These are phyloP conservation scores for Neckera pumila DNA, from an alignment of 225 moss, liverwort and hornwort species.

Conservation along the genomic window DNA sequence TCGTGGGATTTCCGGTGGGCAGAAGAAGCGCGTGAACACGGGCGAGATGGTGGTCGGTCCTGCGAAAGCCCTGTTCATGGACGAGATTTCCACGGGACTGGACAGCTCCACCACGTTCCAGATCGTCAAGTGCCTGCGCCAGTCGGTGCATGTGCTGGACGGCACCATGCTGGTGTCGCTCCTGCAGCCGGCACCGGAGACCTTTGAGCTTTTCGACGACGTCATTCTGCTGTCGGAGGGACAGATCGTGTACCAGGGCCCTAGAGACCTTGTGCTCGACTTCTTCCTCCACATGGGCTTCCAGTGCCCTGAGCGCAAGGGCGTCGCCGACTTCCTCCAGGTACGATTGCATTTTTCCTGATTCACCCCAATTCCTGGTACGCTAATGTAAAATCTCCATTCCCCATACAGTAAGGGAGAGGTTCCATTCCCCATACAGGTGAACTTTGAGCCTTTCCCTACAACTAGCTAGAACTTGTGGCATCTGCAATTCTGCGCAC, in stretches of 20 bases:
- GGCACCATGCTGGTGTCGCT: constrained; percentile 80
- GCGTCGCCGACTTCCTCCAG: constrained; percentile 56
- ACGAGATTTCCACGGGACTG: constrained; percentile 73
- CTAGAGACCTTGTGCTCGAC: constrained; percentile 50
- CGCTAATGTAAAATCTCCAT: not conserved
- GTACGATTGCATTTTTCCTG: not conserved
- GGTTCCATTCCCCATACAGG: not conserved
- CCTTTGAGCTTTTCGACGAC: constrained; percentile 76
- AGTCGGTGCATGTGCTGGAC: constrained; percentile 70
- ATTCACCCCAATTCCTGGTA: not conserved
- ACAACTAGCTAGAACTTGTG: not conserved
- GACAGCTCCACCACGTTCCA: constrained; percentile 77
- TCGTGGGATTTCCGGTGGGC: constrained; percentile 45
- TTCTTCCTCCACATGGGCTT: constrained; percentile 72
- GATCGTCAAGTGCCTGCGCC: constrained; percentile 71
- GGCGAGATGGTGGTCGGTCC: constrained; percentile 75
- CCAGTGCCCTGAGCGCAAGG: constrained; percentile 66
- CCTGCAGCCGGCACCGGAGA: constrained; percentile 78
- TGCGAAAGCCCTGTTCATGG: constrained; percentile 84
- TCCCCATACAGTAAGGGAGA: too few relatives aligned
- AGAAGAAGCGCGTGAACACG: constrained; percentile 46
- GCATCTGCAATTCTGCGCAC: not conserved
- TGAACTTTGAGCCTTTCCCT: not conserved
- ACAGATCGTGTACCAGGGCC: constrained; percentile 72
- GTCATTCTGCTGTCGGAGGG: constrained; percentile 67